Conservation (phyloP, 306 rosid genomes). For the Geum urbanum region DNA sequence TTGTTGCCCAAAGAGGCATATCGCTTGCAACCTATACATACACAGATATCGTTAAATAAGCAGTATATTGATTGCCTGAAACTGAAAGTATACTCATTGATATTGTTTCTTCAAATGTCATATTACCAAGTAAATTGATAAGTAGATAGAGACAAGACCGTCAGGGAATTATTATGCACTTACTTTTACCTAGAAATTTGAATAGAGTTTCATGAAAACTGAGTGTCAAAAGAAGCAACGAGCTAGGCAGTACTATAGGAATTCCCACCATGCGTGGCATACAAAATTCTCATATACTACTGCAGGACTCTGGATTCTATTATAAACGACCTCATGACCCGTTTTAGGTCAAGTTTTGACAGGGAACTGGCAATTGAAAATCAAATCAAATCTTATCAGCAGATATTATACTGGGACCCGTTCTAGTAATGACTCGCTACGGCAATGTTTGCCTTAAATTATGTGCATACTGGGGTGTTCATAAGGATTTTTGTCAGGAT, state of each 20-base stretch:
- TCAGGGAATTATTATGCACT: not conserved
- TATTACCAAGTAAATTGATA: not conserved
- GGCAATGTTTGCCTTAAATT: not conserved
- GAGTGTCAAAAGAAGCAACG: not conserved
- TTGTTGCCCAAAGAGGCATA: constrained; percentile 83
- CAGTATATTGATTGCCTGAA: not conserved
- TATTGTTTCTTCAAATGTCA: not conserved
- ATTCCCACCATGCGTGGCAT: not conserved
- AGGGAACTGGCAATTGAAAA: not conserved
- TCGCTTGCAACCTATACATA: constrained; percentile 71
- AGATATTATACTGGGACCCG: not conserved
- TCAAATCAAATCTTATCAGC: not conserved
- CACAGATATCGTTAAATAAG: constrained; percentile 5
- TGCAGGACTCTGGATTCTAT: not conserved
- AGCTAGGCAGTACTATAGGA: not conserved
- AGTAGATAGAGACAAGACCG: no score
- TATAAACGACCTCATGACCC: constrained; percentile 5
- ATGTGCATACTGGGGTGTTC: not conserved
- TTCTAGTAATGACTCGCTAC: not conserved
- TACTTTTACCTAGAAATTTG: not conserved
- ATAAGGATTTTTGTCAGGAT: not conserved
- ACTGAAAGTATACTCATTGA: not conserved
- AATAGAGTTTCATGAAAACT: not conserved
- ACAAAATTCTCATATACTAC: not conserved
- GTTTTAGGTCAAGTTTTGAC: not conserved